Conservation (phyloP, 2,329 filamentous ascomycete species). For the Epichloe brachyelytri region DNA sequence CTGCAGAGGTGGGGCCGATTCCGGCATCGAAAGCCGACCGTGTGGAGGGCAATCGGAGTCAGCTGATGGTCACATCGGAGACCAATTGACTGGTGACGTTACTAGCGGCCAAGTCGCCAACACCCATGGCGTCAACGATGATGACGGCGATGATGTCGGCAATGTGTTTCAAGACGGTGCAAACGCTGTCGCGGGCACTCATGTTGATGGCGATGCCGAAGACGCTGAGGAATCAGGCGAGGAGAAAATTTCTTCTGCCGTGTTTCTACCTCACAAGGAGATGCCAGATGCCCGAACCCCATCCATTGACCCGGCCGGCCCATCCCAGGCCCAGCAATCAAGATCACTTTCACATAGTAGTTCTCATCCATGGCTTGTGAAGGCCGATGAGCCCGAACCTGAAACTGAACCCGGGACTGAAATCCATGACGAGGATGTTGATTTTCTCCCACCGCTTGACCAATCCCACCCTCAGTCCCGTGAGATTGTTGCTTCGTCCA, state of each 20-base stretch:
- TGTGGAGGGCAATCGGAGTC: slow-evolving; percentile 23
- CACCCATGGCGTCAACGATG: background rate
- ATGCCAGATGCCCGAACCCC: slow-evolving; percentile 23
- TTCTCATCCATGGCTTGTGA: slow-evolving; percentile 42
- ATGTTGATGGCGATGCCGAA: slow-evolving; percentile 19
- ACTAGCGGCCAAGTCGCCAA: background rate
- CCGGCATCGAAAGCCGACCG: slow-evolving; percentile 14
- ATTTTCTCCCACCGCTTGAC: slow-evolving; percentile 10
- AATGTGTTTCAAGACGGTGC: background rate
- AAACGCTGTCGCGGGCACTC: background rate
- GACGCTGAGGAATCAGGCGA: slow-evolving; percentile 51
- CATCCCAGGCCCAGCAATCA: slow-evolving; percentile 34
- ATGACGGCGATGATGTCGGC: slow-evolving; percentile 16
- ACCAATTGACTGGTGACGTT: slow-evolving; percentile 17
- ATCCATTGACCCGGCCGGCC: slow-evolving; percentile 19
- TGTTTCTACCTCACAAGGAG: slow-evolving; percentile 67
- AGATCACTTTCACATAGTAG: slow-evolving; percentile 28
- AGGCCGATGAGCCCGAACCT: slow-evolving; percentile 37
- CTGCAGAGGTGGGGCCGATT: slow-evolving; percentile 13
- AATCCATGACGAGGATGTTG: slow-evolving; percentile 12
- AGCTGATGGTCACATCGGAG: slow-evolving; percentile 24
- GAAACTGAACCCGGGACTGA: slow-evolving; percentile 21
- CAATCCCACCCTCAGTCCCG: slow-evolving; percentile 16
- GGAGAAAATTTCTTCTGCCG: slow-evolving; percentile 76
- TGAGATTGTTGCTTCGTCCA: slow-evolving; percentile 16